Base-by-base conservation (phyloP, 2,329 filamentous ascomycete species). In the Ophiostoma quercus region DNA sequence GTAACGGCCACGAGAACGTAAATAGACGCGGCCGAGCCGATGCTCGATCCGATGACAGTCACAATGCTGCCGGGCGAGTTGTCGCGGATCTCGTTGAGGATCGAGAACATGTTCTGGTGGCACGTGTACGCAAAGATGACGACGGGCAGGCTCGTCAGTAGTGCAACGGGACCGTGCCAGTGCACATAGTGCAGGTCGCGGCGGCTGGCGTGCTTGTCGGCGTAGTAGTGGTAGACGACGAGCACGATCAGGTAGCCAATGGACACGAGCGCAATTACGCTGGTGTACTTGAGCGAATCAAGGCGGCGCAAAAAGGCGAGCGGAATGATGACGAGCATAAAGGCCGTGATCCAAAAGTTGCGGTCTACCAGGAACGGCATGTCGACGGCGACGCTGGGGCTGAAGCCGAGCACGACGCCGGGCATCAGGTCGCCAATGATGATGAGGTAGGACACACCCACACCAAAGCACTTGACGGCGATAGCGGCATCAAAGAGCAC, bases 71-170 rank as follows among this genome's bases (percentile, higher is more conserved):
- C 80, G 25, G 92, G 92, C 2, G 91, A 91, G 79, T 93, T 92
- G 77, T 97, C 89, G 71, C 87, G 85, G 74, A 99, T 92, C 80
- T 99, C 95, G 76, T 99, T 99, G 63, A 99, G 82, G 74, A 99
- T 96, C 12, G 94, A 97, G 78, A 99, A 99, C 95, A 99, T 99
- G 92, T 99, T 99, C 77, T 99, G 95, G 79, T 99, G 95, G 78
- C 95, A 99, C 1, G 95, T 99, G 78, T 98, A 99, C n/a, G 94
- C 95, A 83, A 99, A 99, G 1, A 99, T 92, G 70, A 98, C 94
- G 68, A 99, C 93, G 0, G 95, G 95, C 73, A 99, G 87, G 73
- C 91, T 94, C 74, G 92, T 92, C 68, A 99, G 83, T 7, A 91
- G 89, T 47, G 90, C 86, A 11, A 96, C 84, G 2, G 92, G 84